Evolutionary conservation across 495 filamentous ascomycete species (phyloP).

Genomic region (Opeltia flavorubescens): DNA sequence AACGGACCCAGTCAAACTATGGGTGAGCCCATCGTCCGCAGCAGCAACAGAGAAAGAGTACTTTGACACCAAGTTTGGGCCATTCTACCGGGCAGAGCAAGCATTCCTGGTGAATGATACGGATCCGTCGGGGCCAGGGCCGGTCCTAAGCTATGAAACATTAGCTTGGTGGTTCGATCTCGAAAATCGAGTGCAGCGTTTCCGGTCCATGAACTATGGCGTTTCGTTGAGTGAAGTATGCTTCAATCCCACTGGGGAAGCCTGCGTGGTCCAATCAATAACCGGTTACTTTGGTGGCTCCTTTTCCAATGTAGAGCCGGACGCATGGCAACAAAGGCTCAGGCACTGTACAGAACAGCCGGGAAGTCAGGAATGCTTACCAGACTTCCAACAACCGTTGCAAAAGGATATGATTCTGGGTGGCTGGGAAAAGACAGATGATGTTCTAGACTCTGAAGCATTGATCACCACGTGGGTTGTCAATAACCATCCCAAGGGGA

Average conservation of each 20-base stretch:
- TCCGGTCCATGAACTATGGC: slow-evolving; percentile 49
- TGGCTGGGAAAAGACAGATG: slow-evolving; percentile 50
- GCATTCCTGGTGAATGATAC: slow-evolving; percentile 88
- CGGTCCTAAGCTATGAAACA: slow-evolving; percentile 76
- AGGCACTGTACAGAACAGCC: slow-evolving; percentile 60
- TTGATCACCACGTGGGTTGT: slow-evolving; percentile 94
- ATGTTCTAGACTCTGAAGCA: slow-evolving; percentile 61
- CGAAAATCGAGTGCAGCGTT: slow-evolving; percentile 53
- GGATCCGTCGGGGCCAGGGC: slow-evolving; percentile 42
- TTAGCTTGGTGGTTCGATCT: slow-evolving; percentile 90
- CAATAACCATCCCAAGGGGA: slow-evolving; percentile 67
- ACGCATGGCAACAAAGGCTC: slow-evolving; percentile 56
- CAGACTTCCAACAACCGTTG: slow-evolving; percentile 74
- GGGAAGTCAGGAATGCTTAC: slow-evolving; percentile 57
- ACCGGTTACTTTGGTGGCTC: slow-evolving; percentile 71
- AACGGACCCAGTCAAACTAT: slow-evolving; percentile 75
- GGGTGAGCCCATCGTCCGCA: slow-evolving; percentile 85
- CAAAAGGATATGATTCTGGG: slow-evolving; percentile 76
- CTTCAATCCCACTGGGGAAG: slow-evolving; percentile 80
- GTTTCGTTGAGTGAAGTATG: slow-evolving; percentile 71
- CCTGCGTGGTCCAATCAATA: slow-evolving; percentile 83
- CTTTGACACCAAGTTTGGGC: slow-evolving; percentile 89
- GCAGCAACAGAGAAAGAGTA: slow-evolving; percentile 88
- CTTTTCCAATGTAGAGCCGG: slow-evolving; percentile 42
- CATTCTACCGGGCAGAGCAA: slow-evolving; percentile 90